Conservation (phyloP, 192 early-diverging fungal genomes). For the Coemansia sp. region DNA sequence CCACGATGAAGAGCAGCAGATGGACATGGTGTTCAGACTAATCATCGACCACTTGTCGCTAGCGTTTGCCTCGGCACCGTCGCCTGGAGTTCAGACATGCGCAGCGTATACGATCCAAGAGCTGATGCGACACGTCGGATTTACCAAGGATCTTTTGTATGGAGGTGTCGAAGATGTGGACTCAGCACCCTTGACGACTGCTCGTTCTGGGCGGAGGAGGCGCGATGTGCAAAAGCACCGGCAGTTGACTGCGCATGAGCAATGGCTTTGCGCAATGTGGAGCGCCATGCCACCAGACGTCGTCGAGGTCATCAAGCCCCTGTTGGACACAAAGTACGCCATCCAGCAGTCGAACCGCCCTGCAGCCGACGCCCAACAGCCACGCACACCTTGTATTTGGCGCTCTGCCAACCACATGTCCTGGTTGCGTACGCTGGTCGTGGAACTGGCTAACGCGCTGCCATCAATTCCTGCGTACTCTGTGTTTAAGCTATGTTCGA, state of each 20-base stretch:
- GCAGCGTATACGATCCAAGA: conserved; percentile 55
- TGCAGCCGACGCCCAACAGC: neutral
- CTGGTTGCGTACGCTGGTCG: conserved; percentile 46
- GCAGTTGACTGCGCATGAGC: conserved; percentile 7
- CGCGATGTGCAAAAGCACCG: conserved; percentile 10
- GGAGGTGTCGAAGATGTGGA: neutral
- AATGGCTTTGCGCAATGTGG: conserved; percentile 42
- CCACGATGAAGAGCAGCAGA: conserved; percentile 30
- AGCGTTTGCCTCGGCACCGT: conserved; percentile 49
- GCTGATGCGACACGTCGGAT: conserved; percentile 41
- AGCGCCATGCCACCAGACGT: conserved; percentile 39
- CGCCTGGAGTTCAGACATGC: conserved; percentile 47
- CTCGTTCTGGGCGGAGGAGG: conserved; percentile 7
- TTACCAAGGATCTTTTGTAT: conserved; percentile 36
- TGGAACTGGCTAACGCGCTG: conserved; percentile 31
- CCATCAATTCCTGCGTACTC: conserved; percentile 1
- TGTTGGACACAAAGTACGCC: conserved; percentile 53
- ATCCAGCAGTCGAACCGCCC: conserved; percentile 32
- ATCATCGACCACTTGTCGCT: conserved; percentile 48
- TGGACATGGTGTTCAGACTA: conserved; percentile 51
- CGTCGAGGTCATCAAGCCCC: conserved; percentile 28
- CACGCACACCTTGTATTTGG: conserved; percentile 24
- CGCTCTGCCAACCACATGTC: conserved; percentile 15
- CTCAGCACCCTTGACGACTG: neutral
- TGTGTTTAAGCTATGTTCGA: conserved; percentile 41